Evolutionary conservation across 2,329 filamentous ascomycete species (phyloP), one percentile per base, ranked within the genome.

Genomic region (Ophiostoma sp.): DNA sequence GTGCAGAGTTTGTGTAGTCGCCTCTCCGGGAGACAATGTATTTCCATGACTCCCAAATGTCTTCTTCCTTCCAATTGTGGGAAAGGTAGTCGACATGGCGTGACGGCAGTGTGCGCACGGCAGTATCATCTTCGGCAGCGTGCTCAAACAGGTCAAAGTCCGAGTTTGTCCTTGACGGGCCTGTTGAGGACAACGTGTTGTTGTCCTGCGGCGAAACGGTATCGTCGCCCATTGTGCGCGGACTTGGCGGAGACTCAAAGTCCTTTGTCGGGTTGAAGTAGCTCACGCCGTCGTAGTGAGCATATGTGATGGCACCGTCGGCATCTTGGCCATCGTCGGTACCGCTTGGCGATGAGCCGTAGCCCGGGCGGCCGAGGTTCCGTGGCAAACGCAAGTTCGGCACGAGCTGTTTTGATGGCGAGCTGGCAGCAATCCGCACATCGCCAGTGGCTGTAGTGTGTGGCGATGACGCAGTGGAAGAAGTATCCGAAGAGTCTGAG

Each of bases 41-140:
- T 77, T 93, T 89, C 95, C 95, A 98, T 1, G 94, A 97, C 6
- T 92, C 90, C 94, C 94, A 98, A 35, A 98, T 96, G 79, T 99
- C 94, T 79, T 98, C 94, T 79, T 97, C 93, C 73, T 87, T 88
- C 92, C 94, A 97, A 72, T 94, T 88, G 77, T 98, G 92, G 23
- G 94, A 96, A 66, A 97, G 86, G 77, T 97, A 97, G 80, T 97
- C 94, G n/a, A 97, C 94, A 80, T 97, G 93, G 74, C 93, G 85
- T 65, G 93, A 93, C 1, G 93, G 93, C 76, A 90, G 87, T 44
- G 84, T 84, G 73, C 88, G 86, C 52, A 96, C 84, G 13, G 90
- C 90, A 11, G 89, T 90, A 78, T 97, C 93, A 75, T 97, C 93
- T 74, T 91, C 90, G 10, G 90, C 90, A 13, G 69, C 70, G 41